phyloP scores from a whole-genome alignment of 192 early-diverging fungal species.

The Chytriomyces sp. region DNA sequence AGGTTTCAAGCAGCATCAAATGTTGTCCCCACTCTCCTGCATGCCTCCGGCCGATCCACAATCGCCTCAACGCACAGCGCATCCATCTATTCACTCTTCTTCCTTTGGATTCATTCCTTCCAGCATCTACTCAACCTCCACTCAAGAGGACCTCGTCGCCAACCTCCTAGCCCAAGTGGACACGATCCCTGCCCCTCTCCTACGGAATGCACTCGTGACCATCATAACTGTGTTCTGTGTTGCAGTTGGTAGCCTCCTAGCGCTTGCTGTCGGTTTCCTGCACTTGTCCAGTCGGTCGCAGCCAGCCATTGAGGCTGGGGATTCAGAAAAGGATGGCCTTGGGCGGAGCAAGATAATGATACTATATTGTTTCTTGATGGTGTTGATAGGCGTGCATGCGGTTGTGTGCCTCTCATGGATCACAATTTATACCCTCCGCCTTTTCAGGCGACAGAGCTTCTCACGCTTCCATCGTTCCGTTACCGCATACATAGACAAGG shows the following conservation, averaged over 20 bases:
- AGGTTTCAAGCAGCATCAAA: too few species aligned
- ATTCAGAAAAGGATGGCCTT: neutral
- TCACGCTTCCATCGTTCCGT: too few species aligned
- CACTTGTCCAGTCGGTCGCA: neutral
- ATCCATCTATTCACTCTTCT: too few species aligned
- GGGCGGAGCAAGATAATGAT: neutral
- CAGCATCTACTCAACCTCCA: too few species aligned
- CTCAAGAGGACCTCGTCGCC: too few species aligned
- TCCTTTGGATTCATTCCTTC: too few species aligned
- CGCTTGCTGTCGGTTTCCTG: neutral
- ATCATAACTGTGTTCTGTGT: neutral
- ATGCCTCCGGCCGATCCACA: too few species aligned
- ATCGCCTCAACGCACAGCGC: too few species aligned
- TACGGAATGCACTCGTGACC: neutral
- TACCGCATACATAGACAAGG: too few species aligned
- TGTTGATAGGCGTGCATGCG: neutral
- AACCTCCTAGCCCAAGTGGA: too few species aligned
- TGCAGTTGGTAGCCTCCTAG: neutral
- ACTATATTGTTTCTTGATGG: neutral
- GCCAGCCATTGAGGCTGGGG: neutral
- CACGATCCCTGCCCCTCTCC: neutral
- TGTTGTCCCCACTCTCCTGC: too few species aligned
- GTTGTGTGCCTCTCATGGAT: neutral
- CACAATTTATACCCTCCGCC: neutral
- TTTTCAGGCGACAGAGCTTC: neutral